A percentile compares a stretch with the other conserved stretches of the same genome.
Conservation (phyloP, 306 rosid species). For the Gleditsia sinensis region DNA sequence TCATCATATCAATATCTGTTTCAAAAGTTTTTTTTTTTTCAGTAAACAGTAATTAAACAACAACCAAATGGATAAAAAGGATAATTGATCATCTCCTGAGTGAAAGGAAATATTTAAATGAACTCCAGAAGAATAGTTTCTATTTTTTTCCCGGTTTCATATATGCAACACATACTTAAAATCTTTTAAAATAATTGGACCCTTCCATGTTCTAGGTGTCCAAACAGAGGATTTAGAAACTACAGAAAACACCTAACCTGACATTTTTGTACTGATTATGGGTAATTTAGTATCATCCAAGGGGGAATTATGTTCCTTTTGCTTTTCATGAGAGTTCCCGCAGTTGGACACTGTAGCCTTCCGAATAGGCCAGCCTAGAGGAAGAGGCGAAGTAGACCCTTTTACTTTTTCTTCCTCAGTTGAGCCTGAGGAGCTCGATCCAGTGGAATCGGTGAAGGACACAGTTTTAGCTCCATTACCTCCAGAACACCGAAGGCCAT, state of each 20-base stretch:
- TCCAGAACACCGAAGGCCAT: constrained; percentile 42
- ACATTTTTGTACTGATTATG: constrained; percentile 44
- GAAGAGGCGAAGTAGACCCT: constrained; percentile 60
- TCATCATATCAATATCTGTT: constrained; percentile 82
- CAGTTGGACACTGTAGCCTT: constrained; percentile 62
- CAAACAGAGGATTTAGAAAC: neutral
- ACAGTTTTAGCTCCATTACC: constrained; percentile 40
- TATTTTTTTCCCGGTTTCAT: too few relatives aligned
- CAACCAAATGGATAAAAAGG: neutral
- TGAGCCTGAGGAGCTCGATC: constrained; percentile 58
- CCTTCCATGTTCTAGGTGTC: constrained; percentile 3
- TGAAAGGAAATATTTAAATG: too few relatives aligned
- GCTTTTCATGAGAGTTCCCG: constrained; percentile 47
- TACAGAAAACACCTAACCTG: constrained; percentile 53
- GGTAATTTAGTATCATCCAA: constrained; percentile 41
- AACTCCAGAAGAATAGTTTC: too few relatives aligned
- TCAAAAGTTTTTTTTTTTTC: neutral
- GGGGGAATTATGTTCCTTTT: constrained; percentile 29
- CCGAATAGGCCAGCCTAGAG: constrained; percentile 91
- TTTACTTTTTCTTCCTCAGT: constrained; percentile 50
- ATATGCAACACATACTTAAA: constrained; percentile 5
- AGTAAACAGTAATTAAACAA: constrained; percentile 14
- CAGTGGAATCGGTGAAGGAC: constrained; percentile 59
- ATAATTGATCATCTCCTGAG: too few relatives aligned
- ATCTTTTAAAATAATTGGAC: neutral